Evolutionary conservation across 2,329 filamentous ascomycete genomes (phyloP).

Genomic region (Clonostachys rosea): DNA sequence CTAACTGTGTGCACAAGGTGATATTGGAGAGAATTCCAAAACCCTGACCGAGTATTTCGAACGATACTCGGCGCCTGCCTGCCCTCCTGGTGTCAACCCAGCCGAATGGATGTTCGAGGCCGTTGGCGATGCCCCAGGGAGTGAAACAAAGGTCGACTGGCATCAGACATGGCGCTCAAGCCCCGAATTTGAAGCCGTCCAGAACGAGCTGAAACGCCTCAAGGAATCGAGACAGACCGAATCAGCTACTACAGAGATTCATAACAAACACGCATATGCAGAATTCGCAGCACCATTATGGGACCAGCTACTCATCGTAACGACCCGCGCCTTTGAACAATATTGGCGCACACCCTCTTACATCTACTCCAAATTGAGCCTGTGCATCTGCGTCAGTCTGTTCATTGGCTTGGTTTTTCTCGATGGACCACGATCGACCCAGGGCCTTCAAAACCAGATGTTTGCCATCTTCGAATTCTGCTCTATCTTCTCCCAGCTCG

Average conservation of each 20-base stretch:
- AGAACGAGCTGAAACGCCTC: conserved; percentile 45
- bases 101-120: conserved; percentile 75
- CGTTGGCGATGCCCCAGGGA: conserved; percentile 60
- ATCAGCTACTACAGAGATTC: background rate
- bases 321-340: conserved; percentile 69
- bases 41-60: conserved; percentile 73
- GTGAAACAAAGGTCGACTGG: conserved; percentile 61
- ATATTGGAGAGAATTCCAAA: conserved; percentile 45
- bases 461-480: conserved; percentile 67
- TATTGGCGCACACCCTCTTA: conserved; percentile 72
- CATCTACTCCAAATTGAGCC: conserved; percentile 66
- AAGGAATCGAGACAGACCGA: background rate
- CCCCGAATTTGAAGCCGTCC: conserved; percentile 49
- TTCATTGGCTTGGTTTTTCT: conserved; percentile 77
- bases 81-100: conserved; percentile 67
- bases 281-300: conserved; percentile 77
- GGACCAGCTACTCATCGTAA: conserved; percentile 61
- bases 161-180: conserved; percentile 56
- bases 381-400: conserved; percentile 55
- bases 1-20: conserved; percentile 54
- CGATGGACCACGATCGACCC: conserved; percentile 35
- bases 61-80: conserved; percentile 60
- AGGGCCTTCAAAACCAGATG: conserved; percentile 67
- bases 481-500: conserved; percentile 63
- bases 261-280: conserved; percentile 20